These are phyloP conservation scores for Licmophora abbreviata DNA, from an alignment of 108 stramenopile genomes.

Conservation along the genomic window DNA sequence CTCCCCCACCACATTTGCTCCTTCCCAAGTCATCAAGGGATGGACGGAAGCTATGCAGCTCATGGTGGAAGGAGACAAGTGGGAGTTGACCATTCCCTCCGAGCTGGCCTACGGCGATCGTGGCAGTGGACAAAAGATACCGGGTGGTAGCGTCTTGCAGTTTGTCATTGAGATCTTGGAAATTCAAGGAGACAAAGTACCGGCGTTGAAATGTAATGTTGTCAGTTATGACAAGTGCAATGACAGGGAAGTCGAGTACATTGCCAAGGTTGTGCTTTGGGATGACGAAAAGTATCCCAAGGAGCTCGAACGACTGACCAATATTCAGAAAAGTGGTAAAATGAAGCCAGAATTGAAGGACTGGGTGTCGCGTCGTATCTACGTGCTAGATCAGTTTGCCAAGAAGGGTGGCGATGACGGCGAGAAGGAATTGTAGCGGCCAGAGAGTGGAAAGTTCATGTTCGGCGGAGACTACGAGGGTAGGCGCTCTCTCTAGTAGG, in stretches of 20 bases:
- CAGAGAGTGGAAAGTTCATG: no score
- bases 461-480: no score
- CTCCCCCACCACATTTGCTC: slow-evolving; percentile 79
- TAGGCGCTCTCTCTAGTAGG: no score
- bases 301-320: slow-evolving; percentile 36
- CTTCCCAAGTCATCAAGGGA: slow-evolving; percentile 87
- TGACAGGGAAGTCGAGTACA: slow-evolving; percentile 54
- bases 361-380: slow-evolving; percentile 38
- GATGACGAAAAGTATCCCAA: slow-evolving; percentile 22
- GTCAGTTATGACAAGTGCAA: slow-evolving; percentile 36
- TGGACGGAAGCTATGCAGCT: slow-evolving; percentile 91
- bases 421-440: no score
- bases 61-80: slow-evolving; percentile 88
- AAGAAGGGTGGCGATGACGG: no score
- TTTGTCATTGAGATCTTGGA: slow-evolving; percentile 89
- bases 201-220: slow-evolving; percentile 47
- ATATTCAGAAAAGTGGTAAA: slow-evolving; percentile 24
- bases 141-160: slow-evolving; percentile 67
- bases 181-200: slow-evolving; percentile 50
- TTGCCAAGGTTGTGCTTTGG: slow-evolving; percentile 46
- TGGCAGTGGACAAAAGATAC: slow-evolving; percentile 66
- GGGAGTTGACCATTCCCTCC: slow-evolving; percentile 91
- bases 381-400: no score
- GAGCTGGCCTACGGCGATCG: slow-evolving; percentile 89
- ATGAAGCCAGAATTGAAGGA: slow-evolving; percentile 33